Evolutionary conservation across 495 filamentous ascomycete genomes (phyloP).

Genomic region (Hyaloscypha bicolor): DNA sequence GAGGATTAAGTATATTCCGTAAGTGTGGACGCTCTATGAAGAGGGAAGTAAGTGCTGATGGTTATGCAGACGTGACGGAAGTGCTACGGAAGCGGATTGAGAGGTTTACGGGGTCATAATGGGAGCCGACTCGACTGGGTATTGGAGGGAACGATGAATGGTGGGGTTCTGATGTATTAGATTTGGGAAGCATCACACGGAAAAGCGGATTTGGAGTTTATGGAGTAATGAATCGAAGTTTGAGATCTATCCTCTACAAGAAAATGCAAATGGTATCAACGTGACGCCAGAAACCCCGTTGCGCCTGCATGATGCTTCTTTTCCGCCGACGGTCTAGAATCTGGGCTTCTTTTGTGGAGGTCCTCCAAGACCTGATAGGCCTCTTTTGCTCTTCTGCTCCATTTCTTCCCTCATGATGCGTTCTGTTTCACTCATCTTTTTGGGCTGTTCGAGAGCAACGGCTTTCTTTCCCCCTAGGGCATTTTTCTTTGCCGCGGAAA

Average conservation of each 20-base stretch:
- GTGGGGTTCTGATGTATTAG: constrained; percentile 2
- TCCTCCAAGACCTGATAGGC: constrained; percentile 37
- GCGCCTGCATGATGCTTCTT: constrained; percentile 11
- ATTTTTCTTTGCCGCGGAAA: constrained; percentile 70
- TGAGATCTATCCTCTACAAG: constrained; percentile 17
- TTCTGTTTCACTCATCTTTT: constrained; percentile 87
- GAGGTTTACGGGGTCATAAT: not conserved
- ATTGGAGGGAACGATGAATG: not conserved
- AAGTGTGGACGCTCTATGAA: constrained; percentile 31
- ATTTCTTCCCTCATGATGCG: constrained; percentile 88
- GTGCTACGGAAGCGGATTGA: constrained; percentile 45
- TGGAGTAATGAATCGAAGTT: constrained; percentile 18
- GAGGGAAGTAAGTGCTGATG: constrained; percentile 2
- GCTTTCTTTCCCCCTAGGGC: constrained; percentile 65
- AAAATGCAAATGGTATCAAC: constrained; percentile 33
- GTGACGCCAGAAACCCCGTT: constrained; percentile 18
- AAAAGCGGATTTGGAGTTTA: constrained; percentile 26
- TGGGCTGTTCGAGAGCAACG: constrained; percentile 54
- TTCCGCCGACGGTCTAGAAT: constrained; percentile 19
- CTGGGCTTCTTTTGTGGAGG: constrained; percentile 33
- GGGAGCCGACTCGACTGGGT: not conserved
- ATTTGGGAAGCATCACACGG: constrained; percentile 8
- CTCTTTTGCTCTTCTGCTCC: constrained; percentile 66
- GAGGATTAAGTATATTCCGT: constrained; percentile 71
- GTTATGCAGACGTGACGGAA: constrained; percentile 51